Evolutionary conservation across 768 basidiomycete species (phyloP).

Genomic region (Tremella yokohamensis): DNA sequence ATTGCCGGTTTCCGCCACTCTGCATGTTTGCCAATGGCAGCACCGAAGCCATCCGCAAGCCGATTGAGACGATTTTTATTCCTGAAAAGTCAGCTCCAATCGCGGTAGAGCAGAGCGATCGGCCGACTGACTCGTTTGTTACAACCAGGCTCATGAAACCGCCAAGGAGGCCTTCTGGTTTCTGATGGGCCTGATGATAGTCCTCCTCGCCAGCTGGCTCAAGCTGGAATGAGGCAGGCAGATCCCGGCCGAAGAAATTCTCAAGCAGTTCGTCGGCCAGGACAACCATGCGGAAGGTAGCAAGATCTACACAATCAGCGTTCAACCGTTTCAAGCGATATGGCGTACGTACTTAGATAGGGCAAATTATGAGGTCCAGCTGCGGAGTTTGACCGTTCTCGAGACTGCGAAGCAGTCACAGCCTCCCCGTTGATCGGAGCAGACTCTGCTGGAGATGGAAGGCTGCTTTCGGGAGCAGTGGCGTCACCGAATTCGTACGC

Average conservation of each 20-base stretch:
- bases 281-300: conserved; percentile 91
- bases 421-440: conserved; percentile 40
- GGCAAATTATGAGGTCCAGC: conserved; percentile 67
- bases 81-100: conserved; percentile 20
- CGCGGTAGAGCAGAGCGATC: neutral
- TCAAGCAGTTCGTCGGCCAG: conserved; percentile 94
- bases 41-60: conserved; percentile 88
- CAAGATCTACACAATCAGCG: conserved; percentile 54
- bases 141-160: conserved; percentile 87
- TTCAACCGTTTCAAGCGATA: too few species aligned
- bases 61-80: conserved; percentile 93
- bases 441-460: conserved; percentile 17
- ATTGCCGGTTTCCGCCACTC: conserved; percentile 65
- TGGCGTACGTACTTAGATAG: conserved; percentile 74
- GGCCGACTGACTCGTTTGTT: conserved; percentile 62
- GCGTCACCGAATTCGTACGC: conserved; percentile 97
- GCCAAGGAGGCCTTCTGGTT: conserved; percentile 57
- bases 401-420: conserved; percentile 47
- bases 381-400: conserved; percentile 53
- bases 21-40: conserved; percentile 86
- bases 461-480: conserved; percentile 44
- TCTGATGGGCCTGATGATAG: conserved; percentile 48
- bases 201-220: conserved; percentile 58
- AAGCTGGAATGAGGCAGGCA: conserved; percentile 80
- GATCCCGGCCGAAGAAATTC: conserved; percentile 90